Percentiles rank a stretch among this genome's conserved stretches.
These are phyloP conservation scores for Cutaneotrichosporon sp. DNA, from an alignment of 1,284 basidiomycete genomes.

Conservation along the genomic window DNA sequence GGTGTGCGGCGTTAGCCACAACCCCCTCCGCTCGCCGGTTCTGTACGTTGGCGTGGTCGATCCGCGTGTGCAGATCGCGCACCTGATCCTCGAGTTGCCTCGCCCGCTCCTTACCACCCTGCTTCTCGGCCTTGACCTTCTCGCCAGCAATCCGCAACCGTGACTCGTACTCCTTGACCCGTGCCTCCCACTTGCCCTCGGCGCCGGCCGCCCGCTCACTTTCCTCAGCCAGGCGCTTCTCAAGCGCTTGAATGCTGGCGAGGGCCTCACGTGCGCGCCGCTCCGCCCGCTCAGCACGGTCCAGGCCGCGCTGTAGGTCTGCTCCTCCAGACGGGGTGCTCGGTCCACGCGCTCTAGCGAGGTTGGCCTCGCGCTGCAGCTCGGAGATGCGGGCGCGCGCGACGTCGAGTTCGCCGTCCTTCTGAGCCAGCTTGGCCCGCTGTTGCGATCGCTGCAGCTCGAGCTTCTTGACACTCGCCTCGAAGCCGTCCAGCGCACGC, in stretches of 20 bases:
- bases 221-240: slow-evolving; percentile 74
- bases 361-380: slow-evolving; percentile 55
- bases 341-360: not conserved
- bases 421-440: slow-evolving; percentile 75
- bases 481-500: slow-evolving; percentile 92
- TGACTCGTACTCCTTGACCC: slow-evolving; percentile 86
- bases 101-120: slow-evolving; percentile 83
- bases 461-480: slow-evolving; percentile 77
- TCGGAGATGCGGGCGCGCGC: slow-evolving; percentile 77
- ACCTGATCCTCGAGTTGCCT: slow-evolving; percentile 54
- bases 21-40: slow-evolving; percentile 45
- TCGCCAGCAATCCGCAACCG: slow-evolving; percentile 83
- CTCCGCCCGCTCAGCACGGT: slow-evolving; percentile 76
- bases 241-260: slow-evolving; percentile 75
- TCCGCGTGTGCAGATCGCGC: slow-evolving; percentile 49
- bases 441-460: slow-evolving; percentile 80
- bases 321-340: slow-evolving; percentile 54
- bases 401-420: slow-evolving; percentile 85
- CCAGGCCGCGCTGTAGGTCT: slow-evolving; percentile 62
- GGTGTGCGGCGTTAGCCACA: slow-evolving; percentile 42
- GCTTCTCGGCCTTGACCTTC: slow-evolving; percentile 88
- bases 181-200: slow-evolving; percentile 85
- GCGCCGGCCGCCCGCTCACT: slow-evolving; percentile 68
- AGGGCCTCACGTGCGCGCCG: slow-evolving; percentile 74
- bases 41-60: slow-evolving; percentile 39